Evolutionary conservation across 495 filamentous ascomycete genomes (phyloP).

Genomic region (Trichoderma parareesei): DNA sequence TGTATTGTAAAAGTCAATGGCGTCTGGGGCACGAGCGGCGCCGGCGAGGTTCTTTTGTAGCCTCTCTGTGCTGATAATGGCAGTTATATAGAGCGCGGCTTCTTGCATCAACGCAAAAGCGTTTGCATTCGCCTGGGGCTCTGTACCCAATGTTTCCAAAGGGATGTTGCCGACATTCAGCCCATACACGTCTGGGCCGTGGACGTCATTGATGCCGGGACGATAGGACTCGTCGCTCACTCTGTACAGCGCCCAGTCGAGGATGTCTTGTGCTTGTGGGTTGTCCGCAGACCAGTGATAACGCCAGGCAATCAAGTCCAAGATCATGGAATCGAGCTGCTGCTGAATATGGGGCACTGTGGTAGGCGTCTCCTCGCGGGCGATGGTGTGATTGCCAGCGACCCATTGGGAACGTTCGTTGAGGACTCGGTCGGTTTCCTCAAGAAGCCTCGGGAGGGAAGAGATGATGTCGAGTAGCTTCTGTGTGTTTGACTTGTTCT

Average conservation of each 20-base stretch:
- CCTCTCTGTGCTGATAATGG: not conserved
- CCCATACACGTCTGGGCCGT: slow-evolving; percentile 7
- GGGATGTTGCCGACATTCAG: slow-evolving; percentile 1
- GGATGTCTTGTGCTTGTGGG: not conserved
- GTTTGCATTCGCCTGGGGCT: not conserved
- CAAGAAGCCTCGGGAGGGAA: slow-evolving; percentile 2
- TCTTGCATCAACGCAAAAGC: not conserved
- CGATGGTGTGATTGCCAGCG: not conserved
- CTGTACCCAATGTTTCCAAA: not conserved
- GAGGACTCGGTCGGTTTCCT: not conserved
- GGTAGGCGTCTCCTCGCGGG: not conserved
- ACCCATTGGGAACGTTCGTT: not conserved
- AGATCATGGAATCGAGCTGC: not conserved
- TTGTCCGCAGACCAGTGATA: not conserved
- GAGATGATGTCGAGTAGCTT: slow-evolving; percentile 10
- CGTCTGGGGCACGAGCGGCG: not conserved
- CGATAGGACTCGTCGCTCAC: slow-evolving; percentile 8
- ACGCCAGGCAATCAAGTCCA: not conserved
- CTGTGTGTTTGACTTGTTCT: slow-evolving; percentile 1
- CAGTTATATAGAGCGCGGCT: not conserved
- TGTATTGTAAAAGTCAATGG: slow-evolving; percentile 11
- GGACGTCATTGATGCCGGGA: slow-evolving; percentile 5
- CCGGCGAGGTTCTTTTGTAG: slow-evolving; percentile 7
- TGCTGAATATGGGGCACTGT: not conserved
- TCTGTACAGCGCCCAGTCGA: slow-evolving; percentile 4